phyloP scores from a whole-genome alignment of 2,329 filamentous ascomycete species.

The Fusarium agapanthi region DNA sequence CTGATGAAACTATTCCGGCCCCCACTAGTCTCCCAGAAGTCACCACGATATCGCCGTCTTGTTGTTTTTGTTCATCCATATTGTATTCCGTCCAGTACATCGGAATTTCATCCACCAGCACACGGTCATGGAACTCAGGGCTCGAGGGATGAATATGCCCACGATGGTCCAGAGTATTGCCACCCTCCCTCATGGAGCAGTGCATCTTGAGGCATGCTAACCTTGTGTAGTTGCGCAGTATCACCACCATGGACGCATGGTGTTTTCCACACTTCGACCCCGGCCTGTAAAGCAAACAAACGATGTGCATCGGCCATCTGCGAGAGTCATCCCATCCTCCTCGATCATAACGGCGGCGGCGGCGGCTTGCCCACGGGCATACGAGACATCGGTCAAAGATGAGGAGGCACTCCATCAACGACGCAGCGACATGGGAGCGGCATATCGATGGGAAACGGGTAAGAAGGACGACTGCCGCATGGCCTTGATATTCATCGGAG shows the following conservation, averaged over 20 bases:
- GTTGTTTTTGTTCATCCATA: background rate
- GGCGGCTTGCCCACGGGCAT: background rate
- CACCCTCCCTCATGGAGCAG: too few relatives aligned
- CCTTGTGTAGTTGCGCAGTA: background rate
- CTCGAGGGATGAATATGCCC: too few relatives aligned
- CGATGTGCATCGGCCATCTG: background rate
- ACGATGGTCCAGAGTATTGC: too few relatives aligned
- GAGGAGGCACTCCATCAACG: background rate
- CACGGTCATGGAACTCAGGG: background rate
- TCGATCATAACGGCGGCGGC: background rate
- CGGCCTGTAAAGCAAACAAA: too few relatives aligned
- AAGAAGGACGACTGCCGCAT: background rate
- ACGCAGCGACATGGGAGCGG: background rate
- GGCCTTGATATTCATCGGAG: too few relatives aligned
- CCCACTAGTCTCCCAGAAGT: background rate
- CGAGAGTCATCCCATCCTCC: background rate
- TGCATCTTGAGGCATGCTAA: background rate
- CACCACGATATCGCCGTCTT: background rate
- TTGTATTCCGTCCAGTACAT: background rate
- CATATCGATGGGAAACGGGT: background rate
- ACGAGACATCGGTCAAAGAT: too few relatives aligned
- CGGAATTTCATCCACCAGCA: background rate
- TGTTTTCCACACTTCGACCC: constrained; percentile 7
- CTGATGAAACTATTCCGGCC: background rate
- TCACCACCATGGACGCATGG: background rate